Conservation (phyloP, 2,329 filamentous ascomycete genomes). For the Pseudocercospora ulei region DNA sequence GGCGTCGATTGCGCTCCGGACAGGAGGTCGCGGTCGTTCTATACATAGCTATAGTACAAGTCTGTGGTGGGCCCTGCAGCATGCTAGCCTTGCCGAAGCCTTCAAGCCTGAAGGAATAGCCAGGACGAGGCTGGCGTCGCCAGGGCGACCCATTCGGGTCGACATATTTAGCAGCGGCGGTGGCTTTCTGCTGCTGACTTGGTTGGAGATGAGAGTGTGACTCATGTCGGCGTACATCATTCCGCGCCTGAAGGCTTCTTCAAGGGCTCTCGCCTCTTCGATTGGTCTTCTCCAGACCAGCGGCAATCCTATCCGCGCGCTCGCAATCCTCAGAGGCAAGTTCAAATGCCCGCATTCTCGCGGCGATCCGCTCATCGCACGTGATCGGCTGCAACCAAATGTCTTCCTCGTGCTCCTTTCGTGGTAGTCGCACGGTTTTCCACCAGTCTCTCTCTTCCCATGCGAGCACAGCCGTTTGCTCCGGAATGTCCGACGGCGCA, state of each 20-base stretch:
- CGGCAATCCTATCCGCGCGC: conserved; percentile 44
- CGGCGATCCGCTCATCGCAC: conserved; percentile 63
- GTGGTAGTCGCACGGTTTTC: conserved; percentile 56
- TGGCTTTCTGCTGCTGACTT: conserved; percentile 1
- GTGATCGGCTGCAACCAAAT: conserved; percentile 64
- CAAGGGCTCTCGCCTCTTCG: conserved; percentile 4
- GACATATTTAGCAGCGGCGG: not conserved
- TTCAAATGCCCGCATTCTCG: conserved; percentile 71
- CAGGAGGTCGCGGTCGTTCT: conserved; percentile 2
- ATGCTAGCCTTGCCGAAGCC: conserved; percentile 7
- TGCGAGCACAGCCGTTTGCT: conserved; percentile 56
- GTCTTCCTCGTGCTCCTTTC: conserved; percentile 46
- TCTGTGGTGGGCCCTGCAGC: not conserved
- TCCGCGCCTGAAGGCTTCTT: not conserved
- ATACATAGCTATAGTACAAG: conserved; percentile 3
- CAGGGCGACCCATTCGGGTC: not conserved
- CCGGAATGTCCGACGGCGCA: conserved; percentile 39
- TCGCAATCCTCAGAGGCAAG: conserved; percentile 60
- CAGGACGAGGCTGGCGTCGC: not conserved
- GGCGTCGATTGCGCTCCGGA: conserved; percentile 2
- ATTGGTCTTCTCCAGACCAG: conserved; percentile 17
- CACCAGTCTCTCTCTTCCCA: conserved; percentile 74
- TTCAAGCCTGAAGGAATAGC: conserved; percentile 2
- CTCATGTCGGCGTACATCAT: not conserved
- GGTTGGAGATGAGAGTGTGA: conserved; percentile 3